Evolutionary conservation across 495 filamentous ascomycete species (phyloP).

Genomic region (Penicillium desertorum): DNA sequence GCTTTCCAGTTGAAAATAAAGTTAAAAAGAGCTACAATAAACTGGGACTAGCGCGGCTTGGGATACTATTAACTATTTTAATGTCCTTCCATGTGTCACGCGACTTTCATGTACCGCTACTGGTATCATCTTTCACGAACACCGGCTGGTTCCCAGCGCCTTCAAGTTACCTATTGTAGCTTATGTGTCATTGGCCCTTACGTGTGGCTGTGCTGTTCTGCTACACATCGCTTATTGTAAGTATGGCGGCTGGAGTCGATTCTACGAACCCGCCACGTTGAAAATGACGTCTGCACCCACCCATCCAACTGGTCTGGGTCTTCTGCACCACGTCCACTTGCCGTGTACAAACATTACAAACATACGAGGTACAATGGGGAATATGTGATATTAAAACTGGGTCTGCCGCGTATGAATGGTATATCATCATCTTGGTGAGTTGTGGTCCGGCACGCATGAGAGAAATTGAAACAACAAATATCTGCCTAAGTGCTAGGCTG

Average conservation of each 20-base stretch:
- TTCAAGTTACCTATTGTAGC: neutral
- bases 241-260: neutral
- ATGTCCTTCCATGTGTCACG: neutral
- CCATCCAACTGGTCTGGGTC: neutral
- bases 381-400: neutral
- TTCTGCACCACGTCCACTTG: neutral
- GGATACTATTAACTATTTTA: too few species aligned
- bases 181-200: neutral
- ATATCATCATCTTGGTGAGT: neutral
- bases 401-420: neutral
- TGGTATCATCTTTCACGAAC: neutral
- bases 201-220: neutral
- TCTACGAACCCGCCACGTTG: neutral
- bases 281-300: constrained; percentile 8
- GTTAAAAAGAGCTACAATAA: constrained; percentile 1
- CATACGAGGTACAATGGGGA: neutral
- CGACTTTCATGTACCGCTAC: neutral
- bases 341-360: neutral
- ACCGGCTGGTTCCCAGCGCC: neutral
- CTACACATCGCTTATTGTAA: neutral
- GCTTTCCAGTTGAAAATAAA: neutral
- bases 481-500: neutral
- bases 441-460: neutral
- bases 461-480: neutral
- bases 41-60: neutral